phyloP scores from a whole-genome alignment of 2,329 filamentous ascomycete species.

The Talaromyces sp. region DNA sequence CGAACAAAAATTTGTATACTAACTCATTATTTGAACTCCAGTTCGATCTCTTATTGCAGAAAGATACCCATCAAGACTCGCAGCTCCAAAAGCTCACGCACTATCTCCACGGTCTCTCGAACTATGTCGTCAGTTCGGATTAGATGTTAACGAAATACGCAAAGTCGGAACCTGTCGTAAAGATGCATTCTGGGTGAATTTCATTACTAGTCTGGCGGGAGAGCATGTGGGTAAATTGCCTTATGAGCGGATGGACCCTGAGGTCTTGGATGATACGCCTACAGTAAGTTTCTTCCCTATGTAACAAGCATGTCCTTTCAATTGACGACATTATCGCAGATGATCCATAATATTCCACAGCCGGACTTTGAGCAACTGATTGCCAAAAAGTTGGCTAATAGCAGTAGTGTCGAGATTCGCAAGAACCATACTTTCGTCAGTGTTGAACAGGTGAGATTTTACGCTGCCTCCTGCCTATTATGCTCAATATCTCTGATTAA shows the following conservation, averaged over 20 bases:
- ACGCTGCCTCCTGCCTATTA: neutral
- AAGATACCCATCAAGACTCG: neutral
- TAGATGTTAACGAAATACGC: neutral
- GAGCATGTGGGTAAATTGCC: neutral
- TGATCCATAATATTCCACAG: neutral
- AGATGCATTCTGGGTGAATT: neutral
- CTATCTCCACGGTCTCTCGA: neutral
- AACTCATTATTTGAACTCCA: neutral
- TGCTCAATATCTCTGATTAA: neutral
- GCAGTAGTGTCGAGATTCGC: neutral
- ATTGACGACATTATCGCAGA: neutral
- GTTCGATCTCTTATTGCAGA: neutral
- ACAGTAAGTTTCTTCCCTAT: neutral
- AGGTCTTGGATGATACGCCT: neutral
- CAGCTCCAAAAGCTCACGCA: neutral
- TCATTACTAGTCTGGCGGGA: neutral
- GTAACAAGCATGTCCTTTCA: neutral
- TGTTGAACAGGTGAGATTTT: neutral
- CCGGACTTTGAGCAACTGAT: neutral
- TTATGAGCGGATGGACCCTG: neutral
- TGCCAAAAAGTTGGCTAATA: neutral
- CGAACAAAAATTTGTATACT: neutral
- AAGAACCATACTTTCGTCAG: neutral
- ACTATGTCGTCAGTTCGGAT: neutral
- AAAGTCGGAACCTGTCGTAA: neutral